Evolutionary conservation across 257 asterid species (phyloP).

Genomic region (Voacanga thouarsii): DNA sequence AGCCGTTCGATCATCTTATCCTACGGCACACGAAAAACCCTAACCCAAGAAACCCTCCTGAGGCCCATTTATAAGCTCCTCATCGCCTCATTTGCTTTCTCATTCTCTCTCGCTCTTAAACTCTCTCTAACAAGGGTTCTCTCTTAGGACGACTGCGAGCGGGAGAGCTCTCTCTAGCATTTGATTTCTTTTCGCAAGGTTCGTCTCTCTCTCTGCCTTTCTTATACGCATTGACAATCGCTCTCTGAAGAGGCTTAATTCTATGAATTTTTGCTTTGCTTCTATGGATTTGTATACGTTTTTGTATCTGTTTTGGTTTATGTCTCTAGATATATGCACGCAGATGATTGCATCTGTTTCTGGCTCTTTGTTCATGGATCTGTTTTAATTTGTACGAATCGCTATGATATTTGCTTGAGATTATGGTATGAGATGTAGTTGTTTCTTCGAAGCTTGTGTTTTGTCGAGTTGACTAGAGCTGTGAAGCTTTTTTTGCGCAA

Average conservation of each 20-base stretch:
- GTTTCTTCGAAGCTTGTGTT: neutral
- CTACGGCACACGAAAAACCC: slow-evolving; percentile 16
- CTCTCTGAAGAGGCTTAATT: neutral
- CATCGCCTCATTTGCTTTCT: neutral
- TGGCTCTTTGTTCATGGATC: neutral
- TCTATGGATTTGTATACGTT: neutral
- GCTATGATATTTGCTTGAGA: neutral
- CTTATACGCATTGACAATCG: no score
- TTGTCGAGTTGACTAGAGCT: no score
- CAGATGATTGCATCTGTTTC: neutral
- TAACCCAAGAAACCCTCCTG: neutral
- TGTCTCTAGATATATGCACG: neutral
- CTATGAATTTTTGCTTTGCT: neutral
- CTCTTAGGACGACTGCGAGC: neutral
- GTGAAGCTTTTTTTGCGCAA: neutral
- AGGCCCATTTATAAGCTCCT: slow-evolving; percentile 6
- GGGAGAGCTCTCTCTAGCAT: slow-evolving; percentile 3
- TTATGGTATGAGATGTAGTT: neutral
- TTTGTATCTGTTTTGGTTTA: neutral
- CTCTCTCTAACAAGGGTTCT: neutral
- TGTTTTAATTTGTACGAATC: neutral
- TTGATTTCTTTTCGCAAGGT: neutral
- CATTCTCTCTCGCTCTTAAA: slow-evolving; percentile 3
- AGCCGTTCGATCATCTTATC: slow-evolving; percentile 2
- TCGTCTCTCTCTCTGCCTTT: neutral